Percentiles rank a stretch among this genome's conserved stretches.
Conservation (phyloP, 1,139 yeast genomes). For the Eremothecium sinecaudum region DNA sequence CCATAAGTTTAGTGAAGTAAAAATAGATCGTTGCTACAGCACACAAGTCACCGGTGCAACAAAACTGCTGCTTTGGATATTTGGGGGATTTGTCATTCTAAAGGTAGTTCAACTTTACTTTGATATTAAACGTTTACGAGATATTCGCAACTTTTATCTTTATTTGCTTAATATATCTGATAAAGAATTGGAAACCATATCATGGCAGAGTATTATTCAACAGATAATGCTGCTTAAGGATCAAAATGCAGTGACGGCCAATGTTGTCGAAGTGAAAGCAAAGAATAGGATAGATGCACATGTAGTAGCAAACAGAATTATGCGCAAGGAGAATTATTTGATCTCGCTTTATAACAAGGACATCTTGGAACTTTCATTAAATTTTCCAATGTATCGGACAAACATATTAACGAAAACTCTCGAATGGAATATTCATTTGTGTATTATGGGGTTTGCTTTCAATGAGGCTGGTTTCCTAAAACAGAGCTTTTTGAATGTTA, state of each 20-base stretch:
- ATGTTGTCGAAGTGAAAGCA: conserved; percentile 51
- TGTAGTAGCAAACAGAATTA: conserved; percentile 87
- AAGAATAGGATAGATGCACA: conserved; percentile 79
- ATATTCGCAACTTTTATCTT: conserved; percentile 32
- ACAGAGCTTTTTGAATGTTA: conserved; percentile 58
- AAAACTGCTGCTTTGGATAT: conserved; percentile 54
- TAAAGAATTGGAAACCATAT: conserved; percentile 81
- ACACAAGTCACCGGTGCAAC: conserved; percentile 38
- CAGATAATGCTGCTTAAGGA: conserved; percentile 66
- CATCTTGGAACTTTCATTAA: conserved; percentile 56
- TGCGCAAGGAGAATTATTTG: conserved; percentile 90
- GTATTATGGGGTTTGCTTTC: conserved; percentile 80
- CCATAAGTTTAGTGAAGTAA: conserved; percentile 37
- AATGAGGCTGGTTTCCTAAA: conserved; percentile 80
- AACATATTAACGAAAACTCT: conserved; percentile 67
- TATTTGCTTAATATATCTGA: conserved; percentile 63
- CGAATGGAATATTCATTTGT: conserved; percentile 88
- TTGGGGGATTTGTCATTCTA: conserved; percentile 47
- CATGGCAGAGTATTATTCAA: conserved; percentile 86
- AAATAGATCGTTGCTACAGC: conserved; percentile 52
- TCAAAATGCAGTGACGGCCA: conserved; percentile 54
- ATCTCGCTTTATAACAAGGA: conserved; percentile 81
- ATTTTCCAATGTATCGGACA: conserved; percentile 34
- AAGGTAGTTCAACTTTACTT: conserved; percentile 53
- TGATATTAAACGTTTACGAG: conserved; percentile 31